Percentiles rank a stretch among this genome's conserved stretches.
Evolutionary conservation across 2,329 filamentous ascomycete genomes (phyloP).

Genomic region (Drechslerella stenobrocha): DNA sequence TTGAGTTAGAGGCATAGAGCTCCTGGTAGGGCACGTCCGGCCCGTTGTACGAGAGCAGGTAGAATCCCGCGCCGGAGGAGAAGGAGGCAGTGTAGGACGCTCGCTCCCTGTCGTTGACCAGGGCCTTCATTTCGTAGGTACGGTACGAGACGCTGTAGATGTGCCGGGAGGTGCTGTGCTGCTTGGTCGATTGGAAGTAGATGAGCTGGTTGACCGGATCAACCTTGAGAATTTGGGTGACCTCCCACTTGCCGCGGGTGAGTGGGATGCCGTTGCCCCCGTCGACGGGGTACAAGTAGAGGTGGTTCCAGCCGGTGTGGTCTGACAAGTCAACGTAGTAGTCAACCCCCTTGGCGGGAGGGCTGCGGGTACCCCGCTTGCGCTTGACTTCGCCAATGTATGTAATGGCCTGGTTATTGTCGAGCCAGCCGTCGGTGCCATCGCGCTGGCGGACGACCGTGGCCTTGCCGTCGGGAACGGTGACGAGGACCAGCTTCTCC

Average conservation of each 20-base stretch:
- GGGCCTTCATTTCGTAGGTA: constrained; percentile 60
- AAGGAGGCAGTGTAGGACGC: constrained; percentile 69
- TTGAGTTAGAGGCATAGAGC: constrained; percentile 65
- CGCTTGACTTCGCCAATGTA: constrained; percentile 56
- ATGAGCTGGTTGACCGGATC: constrained; percentile 63
- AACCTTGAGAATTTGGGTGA: constrained; percentile 64
- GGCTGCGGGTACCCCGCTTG: constrained; percentile 23
- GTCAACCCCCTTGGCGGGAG: constrained; percentile 53
- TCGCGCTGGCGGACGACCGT: constrained; percentile 59
- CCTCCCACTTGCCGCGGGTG: constrained; percentile 70
- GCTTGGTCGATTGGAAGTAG: constrained; percentile 68
- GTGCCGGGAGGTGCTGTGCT: constrained; percentile 69
- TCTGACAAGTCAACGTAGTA: constrained; percentile 72
- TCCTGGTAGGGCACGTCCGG: constrained; percentile 72
- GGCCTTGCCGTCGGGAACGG: constrained; percentile 60
- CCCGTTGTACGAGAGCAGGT: constrained; percentile 67
- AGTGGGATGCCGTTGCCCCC: constrained; percentile 63
- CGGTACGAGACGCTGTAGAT: constrained; percentile 68
- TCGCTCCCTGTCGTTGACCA: constrained; percentile 65
- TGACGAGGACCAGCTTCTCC: constrained; percentile 66
- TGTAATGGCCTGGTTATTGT: constrained; percentile 62
- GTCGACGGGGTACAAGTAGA: constrained; percentile 66
- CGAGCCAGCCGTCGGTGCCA: constrained; percentile 60
- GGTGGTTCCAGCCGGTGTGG: constrained; percentile 66
- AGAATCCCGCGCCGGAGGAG: constrained; percentile 66